Evolutionary conservation across 768 basidiomycete genomes (phyloP).

Genomic region (Rhizopogon salebrosus): DNA sequence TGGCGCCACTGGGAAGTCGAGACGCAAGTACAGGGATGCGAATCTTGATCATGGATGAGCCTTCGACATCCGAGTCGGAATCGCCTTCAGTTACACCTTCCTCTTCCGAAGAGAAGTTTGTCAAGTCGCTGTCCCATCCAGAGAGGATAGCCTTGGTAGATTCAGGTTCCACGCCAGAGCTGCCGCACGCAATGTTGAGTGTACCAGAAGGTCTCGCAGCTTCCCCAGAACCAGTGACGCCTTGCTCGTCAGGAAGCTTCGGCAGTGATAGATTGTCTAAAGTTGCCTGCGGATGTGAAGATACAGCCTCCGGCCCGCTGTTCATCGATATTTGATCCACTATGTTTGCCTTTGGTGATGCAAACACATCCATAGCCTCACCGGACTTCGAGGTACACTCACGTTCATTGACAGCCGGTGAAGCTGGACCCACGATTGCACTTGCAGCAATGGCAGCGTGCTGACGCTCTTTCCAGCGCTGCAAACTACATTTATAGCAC

Average conservation of each 20-base stretch:
- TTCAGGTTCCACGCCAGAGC: not conserved
- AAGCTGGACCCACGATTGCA: not conserved
- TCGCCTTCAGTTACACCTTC: slow-evolving; percentile 3
- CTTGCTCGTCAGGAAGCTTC: not conserved
- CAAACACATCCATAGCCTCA: not conserved
- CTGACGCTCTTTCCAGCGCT: slow-evolving; percentile 14
- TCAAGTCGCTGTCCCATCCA: slow-evolving; percentile 23
- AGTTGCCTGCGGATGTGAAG: not conserved
- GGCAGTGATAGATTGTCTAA: not conserved
- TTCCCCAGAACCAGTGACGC: not conserved
- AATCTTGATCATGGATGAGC: slow-evolving; percentile 10
- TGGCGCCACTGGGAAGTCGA: slow-evolving; percentile 7
- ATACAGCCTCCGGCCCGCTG: not conserved
- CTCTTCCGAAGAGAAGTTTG: slow-evolving; percentile 12
- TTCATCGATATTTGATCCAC: not conserved
- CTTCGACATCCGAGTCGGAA: not conserved
- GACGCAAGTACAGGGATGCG: slow-evolving; percentile 17
- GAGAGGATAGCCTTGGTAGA: not conserved
- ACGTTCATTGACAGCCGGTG: not conserved
- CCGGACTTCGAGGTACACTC: slow-evolving; percentile 1
- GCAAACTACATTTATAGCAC: slow-evolving; percentile 15
- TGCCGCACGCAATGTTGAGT: not conserved
- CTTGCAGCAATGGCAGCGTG: not conserved
- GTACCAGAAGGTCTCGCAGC: not conserved
- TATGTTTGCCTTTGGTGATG: not conserved